Conservation (phyloP, 768 basidiomycete species). For the Paxillus involutus region DNA sequence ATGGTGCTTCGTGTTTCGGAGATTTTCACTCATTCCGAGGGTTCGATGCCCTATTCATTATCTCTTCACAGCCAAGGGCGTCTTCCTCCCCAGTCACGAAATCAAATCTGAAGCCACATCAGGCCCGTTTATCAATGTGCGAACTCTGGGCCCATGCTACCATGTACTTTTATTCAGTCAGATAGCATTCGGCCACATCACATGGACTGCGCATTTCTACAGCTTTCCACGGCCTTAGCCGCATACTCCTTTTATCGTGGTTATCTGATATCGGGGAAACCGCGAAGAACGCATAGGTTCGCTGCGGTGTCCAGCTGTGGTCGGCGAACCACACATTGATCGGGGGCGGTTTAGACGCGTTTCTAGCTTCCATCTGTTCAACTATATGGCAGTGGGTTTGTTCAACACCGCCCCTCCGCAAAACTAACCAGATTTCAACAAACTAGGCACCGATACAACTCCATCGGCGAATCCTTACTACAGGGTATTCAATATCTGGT, state of each 20-base stretch:
- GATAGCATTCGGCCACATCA: slow-evolving; percentile 1
- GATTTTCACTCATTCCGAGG: neutral
- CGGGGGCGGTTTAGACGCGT: slow-evolving; percentile 22
- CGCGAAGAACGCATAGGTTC: neutral
- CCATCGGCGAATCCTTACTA: slow-evolving; percentile 4
- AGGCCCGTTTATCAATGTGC: slow-evolving; percentile 18
- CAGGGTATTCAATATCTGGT: slow-evolving; percentile 18
- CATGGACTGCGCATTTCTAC: slow-evolving; percentile 22
- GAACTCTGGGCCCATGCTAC: slow-evolving; percentile 11
- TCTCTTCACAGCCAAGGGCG: neutral
- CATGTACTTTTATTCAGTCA: slow-evolving; percentile 4
- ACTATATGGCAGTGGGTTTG: slow-evolving; percentile 18
- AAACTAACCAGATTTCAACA: slow-evolving; percentile 5
- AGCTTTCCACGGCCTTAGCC: slow-evolving; percentile 8
- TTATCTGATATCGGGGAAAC: slow-evolving; percentile 19
- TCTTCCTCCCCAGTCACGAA: slow-evolving; percentile 3
- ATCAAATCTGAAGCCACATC: slow-evolving; percentile 16
- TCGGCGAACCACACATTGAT: slow-evolving; percentile 24
- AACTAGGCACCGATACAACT: slow-evolving; percentile 1
- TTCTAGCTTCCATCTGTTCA: slow-evolving; percentile 15
- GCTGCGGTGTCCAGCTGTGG: slow-evolving; percentile 28
- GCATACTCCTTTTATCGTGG: slow-evolving; percentile 1
- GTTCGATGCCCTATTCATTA: neutral
- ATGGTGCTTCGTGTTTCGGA: neutral
- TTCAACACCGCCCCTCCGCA: slow-evolving; percentile 21